Base-by-base conservation (phyloP, 2,329 filamentous ascomycete genomes). In the Tolypocladium guangdongense region DNA sequence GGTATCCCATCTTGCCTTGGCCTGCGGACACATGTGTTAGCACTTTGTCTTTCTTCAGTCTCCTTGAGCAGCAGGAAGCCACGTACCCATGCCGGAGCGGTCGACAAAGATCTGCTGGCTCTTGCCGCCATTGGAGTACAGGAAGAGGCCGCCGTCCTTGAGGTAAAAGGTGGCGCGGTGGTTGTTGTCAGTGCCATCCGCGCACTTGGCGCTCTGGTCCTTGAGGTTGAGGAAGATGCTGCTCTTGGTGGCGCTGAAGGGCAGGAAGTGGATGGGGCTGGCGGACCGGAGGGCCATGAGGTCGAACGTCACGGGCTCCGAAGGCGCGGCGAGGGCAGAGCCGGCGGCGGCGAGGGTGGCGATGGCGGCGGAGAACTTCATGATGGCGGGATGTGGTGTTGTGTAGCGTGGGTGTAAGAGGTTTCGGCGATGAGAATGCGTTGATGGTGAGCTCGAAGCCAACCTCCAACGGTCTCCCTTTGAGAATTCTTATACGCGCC, bases 51-150 rank as follows among this genome's bases (percentile, higher is more conserved):
- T 7, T 30, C 30, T 30, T n/a, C 18, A 4, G 8, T 30, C 1
- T 18, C 4, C 33, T 5, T n/a, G 4, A 50, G 14, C 22, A 30
- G 33, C 10, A 14, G 18, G 7, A 20, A 30, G 24, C 6, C 6
- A 58, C 73, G 43, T 74, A 74, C 77, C 80, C 78, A 82, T 81
- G 61, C 78, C 80, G 47, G 77, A 80, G 46, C 76, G 74, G 64
- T 84, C 80, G 41, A 75, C 74, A 57, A 62, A 83, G 50, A 78
- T 55, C 59, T 75, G 66, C 68, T 83, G 81, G 3, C 67, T 66
- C 36, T 58, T 68, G 5, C 66, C 68, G 24, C 67, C 66, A 30
- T 61, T 58, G 36, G 71, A 59, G 57, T 72, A 81, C 35, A 84
- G 73, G 62, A 65, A 74, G 32, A 81, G 71, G 46, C 69, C 68